Evolutionary conservation across 2,329 filamentous ascomycete genomes (phyloP).

Genomic region (Pestalotiopsis sp.): DNA sequence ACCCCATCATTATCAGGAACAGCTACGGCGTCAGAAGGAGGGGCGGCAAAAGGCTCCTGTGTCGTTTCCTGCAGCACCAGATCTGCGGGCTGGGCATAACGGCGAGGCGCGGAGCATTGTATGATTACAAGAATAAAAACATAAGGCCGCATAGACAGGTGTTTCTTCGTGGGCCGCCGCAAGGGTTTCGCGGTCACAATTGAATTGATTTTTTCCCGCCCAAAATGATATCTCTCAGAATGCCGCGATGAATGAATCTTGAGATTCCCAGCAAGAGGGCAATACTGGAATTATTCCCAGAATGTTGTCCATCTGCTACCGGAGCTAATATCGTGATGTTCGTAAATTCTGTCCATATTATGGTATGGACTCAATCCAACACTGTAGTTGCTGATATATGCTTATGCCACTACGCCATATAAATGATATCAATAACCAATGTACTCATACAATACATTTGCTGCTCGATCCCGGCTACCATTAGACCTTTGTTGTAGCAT

Average conservation of each 20-base stretch:
- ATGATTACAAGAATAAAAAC: slow-evolving; percentile 8
- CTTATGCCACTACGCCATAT: background rate
- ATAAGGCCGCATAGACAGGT: slow-evolving; percentile 8
- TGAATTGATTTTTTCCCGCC: background rate
- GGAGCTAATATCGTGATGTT: background rate
- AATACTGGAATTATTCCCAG: background rate
- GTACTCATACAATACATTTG: too few relatives aligned
- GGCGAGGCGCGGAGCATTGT: background rate
- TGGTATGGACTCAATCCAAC: background rate
- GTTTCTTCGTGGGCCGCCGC: background rate
- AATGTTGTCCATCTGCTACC: background rate
- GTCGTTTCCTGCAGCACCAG: background rate
- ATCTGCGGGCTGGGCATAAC: background rate
- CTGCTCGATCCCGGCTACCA: too few relatives aligned
- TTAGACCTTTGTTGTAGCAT: too few relatives aligned
- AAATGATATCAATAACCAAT: background rate
- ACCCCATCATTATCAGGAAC: slow-evolving; percentile 12
- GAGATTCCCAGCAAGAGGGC: background rate
- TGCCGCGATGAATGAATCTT: background rate
- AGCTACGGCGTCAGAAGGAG: background rate
- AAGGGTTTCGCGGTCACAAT: background rate
- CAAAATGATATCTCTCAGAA: background rate
- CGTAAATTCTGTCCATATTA: background rate
- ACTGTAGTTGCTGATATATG: background rate
- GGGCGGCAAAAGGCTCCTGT: background rate